These are phyloP conservation scores for Penicillium sp. DNA, from an alignment of 2,329 filamentous ascomycete genomes.

Conservation along the genomic window DNA sequence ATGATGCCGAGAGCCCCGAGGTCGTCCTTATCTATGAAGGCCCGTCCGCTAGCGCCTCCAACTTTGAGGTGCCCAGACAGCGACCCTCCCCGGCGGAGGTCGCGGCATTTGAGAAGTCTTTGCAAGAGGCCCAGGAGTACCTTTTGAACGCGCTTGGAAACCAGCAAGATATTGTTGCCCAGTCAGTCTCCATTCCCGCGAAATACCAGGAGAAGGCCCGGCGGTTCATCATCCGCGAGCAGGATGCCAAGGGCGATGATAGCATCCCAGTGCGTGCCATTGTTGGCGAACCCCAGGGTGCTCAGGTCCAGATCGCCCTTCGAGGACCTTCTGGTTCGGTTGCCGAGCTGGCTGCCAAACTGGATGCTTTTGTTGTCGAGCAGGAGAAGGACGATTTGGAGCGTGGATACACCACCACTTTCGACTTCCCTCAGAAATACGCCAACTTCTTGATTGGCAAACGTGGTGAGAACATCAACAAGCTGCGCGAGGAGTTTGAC, in stretches of 20 bases:
- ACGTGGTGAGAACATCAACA: slow-evolving; percentile 67
- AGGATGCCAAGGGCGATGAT: slow-evolving; percentile 49
- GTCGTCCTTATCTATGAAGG: slow-evolving; percentile 54
- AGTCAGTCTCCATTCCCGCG: slow-evolving; percentile 53
- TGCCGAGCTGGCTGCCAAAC: slow-evolving; percentile 68
- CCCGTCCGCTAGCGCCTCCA: slow-evolving; percentile 39
- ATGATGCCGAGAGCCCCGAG: slow-evolving; percentile 43
- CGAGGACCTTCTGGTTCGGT: slow-evolving; percentile 74
- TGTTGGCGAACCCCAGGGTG: slow-evolving; percentile 42
- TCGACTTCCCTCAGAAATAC: slow-evolving; percentile 93
- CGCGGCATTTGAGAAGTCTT: slow-evolving; percentile 55
- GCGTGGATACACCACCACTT: slow-evolving; percentile 78
- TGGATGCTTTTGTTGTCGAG: slow-evolving; percentile 76
- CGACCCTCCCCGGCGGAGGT: slow-evolving; percentile 56
- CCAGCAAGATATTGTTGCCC: slow-evolving; percentile 55
- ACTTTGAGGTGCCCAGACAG: slow-evolving; percentile 56
- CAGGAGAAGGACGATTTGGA: slow-evolving; percentile 93
- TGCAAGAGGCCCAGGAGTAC: slow-evolving; percentile 59
- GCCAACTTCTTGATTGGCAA: slow-evolving; percentile 78
- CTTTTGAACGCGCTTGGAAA: slow-evolving; percentile 54
- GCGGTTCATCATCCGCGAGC: slow-evolving; percentile 58
- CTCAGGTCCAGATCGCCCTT: slow-evolving; percentile 59
- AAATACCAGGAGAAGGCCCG: slow-evolving; percentile 65
- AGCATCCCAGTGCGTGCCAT: slow-evolving; percentile 58
- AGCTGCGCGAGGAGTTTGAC: slow-evolving; percentile 66